These are phyloP conservation scores for Glomus cerebriforme DNA, from an alignment of 192 early-diverging fungal genomes.

Conservation along the genomic window DNA sequence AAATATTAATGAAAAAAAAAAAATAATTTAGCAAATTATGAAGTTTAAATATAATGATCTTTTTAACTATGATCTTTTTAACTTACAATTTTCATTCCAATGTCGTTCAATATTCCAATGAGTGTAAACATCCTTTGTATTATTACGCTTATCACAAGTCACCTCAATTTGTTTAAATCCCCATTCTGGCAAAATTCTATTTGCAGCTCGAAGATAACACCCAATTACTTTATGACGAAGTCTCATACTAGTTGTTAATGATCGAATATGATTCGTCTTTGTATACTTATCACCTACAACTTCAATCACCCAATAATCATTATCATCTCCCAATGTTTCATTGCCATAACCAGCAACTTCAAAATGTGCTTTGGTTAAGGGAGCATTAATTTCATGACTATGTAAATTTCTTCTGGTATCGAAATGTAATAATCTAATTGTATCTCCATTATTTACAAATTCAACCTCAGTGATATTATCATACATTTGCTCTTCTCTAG, in stretches of 20 bases:
- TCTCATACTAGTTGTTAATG: slow-evolving; percentile 81
- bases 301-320: slow-evolving; percentile 93
- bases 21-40: not conserved
- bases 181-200: slow-evolving; percentile 90
- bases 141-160: slow-evolving; percentile 74
- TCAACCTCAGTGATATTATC: slow-evolving; percentile 49
- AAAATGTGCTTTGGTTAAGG: slow-evolving; percentile 70
- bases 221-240: slow-evolving; percentile 70
- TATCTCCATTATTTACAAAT: slow-evolving; percentile 75
- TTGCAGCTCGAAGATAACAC: slow-evolving; percentile 78
- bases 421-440: slow-evolving; percentile 79
- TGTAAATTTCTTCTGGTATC: slow-evolving; percentile 80
- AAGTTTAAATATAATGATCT: too few species aligned
- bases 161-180: slow-evolving; percentile 95
- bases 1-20: not conserved
- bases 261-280: slow-evolving; percentile 53
- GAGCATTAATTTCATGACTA: slow-evolving; percentile 77
- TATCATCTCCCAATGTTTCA: slow-evolving; percentile 66
- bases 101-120: slow-evolving; percentile 96
- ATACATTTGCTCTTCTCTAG: slow-evolving; percentile 45
- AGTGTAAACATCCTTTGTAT: slow-evolving; percentile 60
- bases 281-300: slow-evolving; percentile 67
- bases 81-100: slow-evolving; percentile 69
- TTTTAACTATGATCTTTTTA: not conserved
- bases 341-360: slow-evolving; percentile 94